phyloP scores from a whole-genome alignment of 2,329 filamentous ascomycete species.

The Lecanicillium sp. region DNA sequence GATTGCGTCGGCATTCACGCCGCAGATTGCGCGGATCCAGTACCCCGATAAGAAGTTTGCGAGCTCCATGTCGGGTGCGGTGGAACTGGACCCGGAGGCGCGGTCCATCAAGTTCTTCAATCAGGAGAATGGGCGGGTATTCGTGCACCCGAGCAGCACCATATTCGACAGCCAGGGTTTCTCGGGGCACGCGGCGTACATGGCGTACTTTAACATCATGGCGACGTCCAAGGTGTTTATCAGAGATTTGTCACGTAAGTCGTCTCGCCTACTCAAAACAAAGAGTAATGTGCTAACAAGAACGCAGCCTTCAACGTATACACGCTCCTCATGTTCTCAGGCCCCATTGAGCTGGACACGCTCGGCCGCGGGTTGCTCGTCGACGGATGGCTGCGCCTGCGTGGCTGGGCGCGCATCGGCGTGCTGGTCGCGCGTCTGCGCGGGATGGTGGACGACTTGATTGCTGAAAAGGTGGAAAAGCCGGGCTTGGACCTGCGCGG shows the following conservation, averaged over 20 bases:
- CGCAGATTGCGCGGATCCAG: slow-evolving; percentile 85
- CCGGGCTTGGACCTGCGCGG: slow-evolving; percentile 54
- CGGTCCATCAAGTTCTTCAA: slow-evolving; percentile 89
- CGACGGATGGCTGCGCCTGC: slow-evolving; percentile 79
- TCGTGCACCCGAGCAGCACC: slow-evolving; percentile 84
- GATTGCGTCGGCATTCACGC: slow-evolving; percentile 68
- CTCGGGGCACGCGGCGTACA: slow-evolving; percentile 65
- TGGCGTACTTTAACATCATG: slow-evolving; percentile 90
- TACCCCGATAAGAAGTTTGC: slow-evolving; percentile 96
- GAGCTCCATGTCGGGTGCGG: slow-evolving; percentile 76
- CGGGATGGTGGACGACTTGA: slow-evolving; percentile 77
- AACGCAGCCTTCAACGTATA: slow-evolving; percentile 75
- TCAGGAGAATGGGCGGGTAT: slow-evolving; percentile 78
- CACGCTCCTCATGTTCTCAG: slow-evolving; percentile 80
- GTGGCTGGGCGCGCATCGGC: slow-evolving; percentile 92
- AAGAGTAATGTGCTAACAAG: slow-evolving; percentile 13
- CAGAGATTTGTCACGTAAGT: slow-evolving; percentile 79
- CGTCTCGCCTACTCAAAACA: background rate
- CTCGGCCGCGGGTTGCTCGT: slow-evolving; percentile 80
- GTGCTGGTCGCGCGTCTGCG: slow-evolving; percentile 79
- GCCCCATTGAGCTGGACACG: slow-evolving; percentile 78
- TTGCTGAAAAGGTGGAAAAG: slow-evolving; percentile 75
- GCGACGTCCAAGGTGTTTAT: slow-evolving; percentile 89
- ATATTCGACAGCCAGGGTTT: slow-evolving; percentile 80
- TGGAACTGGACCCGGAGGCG: slow-evolving; percentile 90